Conservation (phyloP, 768 basidiomycete genomes). For the Mycena maculata region DNA sequence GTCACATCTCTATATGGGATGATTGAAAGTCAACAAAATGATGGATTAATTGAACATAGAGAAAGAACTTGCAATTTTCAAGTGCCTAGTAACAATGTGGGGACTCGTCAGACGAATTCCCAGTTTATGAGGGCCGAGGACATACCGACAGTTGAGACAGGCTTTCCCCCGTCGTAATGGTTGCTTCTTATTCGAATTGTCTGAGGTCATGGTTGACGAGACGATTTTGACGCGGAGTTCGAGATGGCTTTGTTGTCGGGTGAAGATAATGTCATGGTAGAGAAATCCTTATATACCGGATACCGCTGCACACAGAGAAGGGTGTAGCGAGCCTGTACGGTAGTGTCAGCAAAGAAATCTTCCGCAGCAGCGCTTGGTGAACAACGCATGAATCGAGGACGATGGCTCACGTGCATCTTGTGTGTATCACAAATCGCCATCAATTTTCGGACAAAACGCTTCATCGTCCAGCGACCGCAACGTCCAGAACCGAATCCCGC, state of each 20-base stretch:
- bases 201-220: neutral
- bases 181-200: neutral
- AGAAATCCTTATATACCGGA: neutral
- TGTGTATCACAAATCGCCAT: neutral
- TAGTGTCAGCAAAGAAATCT: neutral
- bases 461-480: neutral
- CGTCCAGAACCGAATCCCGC: neutral
- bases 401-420: neutral
- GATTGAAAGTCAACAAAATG: neutral
- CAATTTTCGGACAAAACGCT: neutral
- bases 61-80: conserved; percentile 14
- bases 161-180: conserved; percentile 34
- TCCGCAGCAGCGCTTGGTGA: neutral
- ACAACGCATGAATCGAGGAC: neutral
- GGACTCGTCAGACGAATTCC: neutral
- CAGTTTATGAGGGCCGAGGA: neutral
- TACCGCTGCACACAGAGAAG: neutral
- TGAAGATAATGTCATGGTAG: neutral
- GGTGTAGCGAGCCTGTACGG: neutral
- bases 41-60: neutral
- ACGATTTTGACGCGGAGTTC: neutral
- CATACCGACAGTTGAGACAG: conserved; percentile 36
- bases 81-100: neutral
- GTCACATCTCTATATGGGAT: conserved; percentile 30
- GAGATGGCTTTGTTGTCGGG: neutral